Base-by-base conservation (phyloP, 768 basidiomycete genomes). In the Lactifluus echinatus region DNA sequence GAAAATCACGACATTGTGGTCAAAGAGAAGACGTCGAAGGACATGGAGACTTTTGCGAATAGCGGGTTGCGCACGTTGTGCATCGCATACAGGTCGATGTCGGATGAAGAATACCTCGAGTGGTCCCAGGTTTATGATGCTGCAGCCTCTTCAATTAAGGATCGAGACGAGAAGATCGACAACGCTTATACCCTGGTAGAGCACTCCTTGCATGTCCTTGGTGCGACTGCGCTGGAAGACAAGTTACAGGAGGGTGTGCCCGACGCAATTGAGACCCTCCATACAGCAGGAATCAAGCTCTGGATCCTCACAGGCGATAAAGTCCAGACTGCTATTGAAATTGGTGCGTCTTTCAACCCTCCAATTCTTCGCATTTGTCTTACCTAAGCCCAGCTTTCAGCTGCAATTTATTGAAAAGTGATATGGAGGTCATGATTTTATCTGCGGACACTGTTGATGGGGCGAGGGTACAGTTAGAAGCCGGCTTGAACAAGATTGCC, bases 221-320 rank as follows among this genome's bases (percentile, higher is more conserved):
- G 95, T 0, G 95, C 94, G 11, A 98, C 95, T 0, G 95, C 95
- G 1, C 72, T 99, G 56, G 95, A 99, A 70, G 95, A 99, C 72
- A 96, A 97, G 74, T 73, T 98, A 59, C 95, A 99, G 67, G 92
- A 89, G 67, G 95, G 95, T 11, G 95, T 99, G 0, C 95, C 95
- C 0, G 94, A 96, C 56, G 88, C 95, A 2, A 98, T 99, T 62
- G 93, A 92, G 63, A 85, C 79, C 54, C 76, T 99, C 17, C 93
- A 96, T 66, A 76, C 80, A 28, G 95, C 95, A 2, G 95, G 95
- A 12, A 96, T 99, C 75, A 99, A 97, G 72, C 70, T 99, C 2
- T 99, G 95, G 95, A 95, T 98, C 69, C 73, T 97, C 48, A 98
- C 95, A 34, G 93, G 94, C 26, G 95, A 99, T 73, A 99, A 99